Conservation (phyloP, 305 asterid genomes). For the Rubia tinctorum region DNA sequence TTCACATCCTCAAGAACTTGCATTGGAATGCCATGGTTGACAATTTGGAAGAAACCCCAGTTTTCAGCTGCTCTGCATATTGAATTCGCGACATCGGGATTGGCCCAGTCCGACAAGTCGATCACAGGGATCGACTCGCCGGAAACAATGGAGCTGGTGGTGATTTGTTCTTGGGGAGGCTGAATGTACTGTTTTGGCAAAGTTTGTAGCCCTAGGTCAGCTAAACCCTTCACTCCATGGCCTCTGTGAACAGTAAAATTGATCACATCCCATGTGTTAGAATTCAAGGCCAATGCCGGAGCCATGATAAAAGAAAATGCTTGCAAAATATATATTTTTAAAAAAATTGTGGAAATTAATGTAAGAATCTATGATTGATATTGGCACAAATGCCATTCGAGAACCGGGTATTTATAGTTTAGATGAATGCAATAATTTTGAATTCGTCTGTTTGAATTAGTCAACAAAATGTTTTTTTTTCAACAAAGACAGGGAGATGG, state of each 20-base stretch:
- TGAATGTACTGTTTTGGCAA: slow-evolving; percentile 27
- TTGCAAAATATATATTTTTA: neutral
- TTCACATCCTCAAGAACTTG: slow-evolving; percentile 20
- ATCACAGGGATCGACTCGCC: slow-evolving; percentile 22
- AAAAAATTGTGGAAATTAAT: neutral
- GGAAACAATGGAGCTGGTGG: neutral
- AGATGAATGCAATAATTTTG: neutral
- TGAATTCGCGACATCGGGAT: slow-evolving; percentile 10
- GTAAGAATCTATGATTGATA: neutral
- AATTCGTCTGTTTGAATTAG: neutral
- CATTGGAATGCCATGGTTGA: slow-evolving; percentile 24
- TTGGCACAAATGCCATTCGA: neutral
- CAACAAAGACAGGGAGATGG: no score
- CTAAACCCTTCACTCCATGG: slow-evolving; percentile 28
- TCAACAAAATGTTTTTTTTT: neutral
- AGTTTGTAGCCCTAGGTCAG: slow-evolving; percentile 14
- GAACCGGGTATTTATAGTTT: neutral
- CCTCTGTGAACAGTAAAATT: slow-evolving; percentile 22
- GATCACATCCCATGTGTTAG: slow-evolving; percentile 12
- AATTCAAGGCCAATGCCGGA: slow-evolving; percentile 2
- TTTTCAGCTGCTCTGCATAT: slow-evolving; percentile 25
- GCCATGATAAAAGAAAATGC: neutral
- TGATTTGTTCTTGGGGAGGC: slow-evolving; percentile 18
- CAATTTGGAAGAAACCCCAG: slow-evolving; percentile 29
- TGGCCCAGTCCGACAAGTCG: slow-evolving; percentile 23